Evolutionary conservation across 441 rosid genomes (phyloP), one percentile per base, ranked within the genome.

Genomic region (Erysimum cheiri): DNA sequence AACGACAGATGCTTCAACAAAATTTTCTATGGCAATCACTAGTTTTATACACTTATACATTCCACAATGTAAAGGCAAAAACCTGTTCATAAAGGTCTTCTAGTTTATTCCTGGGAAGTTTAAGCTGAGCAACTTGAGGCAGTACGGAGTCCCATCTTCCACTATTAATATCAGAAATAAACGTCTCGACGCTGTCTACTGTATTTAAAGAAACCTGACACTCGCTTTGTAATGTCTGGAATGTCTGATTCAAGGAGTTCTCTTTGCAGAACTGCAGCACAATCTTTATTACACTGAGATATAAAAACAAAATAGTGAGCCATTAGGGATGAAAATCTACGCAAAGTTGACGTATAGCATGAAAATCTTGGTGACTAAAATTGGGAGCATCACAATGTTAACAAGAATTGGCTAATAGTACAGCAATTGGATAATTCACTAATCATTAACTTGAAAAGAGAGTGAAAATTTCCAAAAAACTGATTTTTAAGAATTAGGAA

Each of bases 251-350:
- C 87, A 96, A 79, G 4, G 98, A 91, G 77, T 93, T 89, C 75
- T 96, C 98, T 80, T 96, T 96, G 85, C 98, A 96, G 82, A 90
- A 96, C 71, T 96, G 98, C 56, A 93, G 96, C 77, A 91, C 94
- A 35, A 90, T 88, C 85, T 93, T 96, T 48, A 96, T 90, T 4
- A 93, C 98, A 73, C 98, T 93, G 95, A 15, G 57, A 75, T 4
- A 33, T 6, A 13, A 19, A 19, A 19, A 60, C 47, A 65, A 24
- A 60, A 59, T 0, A 22, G 4, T 40, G 58, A 31, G 31, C 50
- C 14, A 13, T 75, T 37, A 62, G 60, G 8, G 36, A 46, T 35
- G 32, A 55, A 44, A 6, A 24, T 19, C 19, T 57, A 58, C 17
- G 2, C 10, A 61, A 28, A 29, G 8, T 8, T 31, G 11, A 41